A percentile compares a stretch with the other conserved stretches of the same genome.
phyloP scores from a whole-genome alignment of 306 rosid species.

The Casuarina glauca region DNA sequence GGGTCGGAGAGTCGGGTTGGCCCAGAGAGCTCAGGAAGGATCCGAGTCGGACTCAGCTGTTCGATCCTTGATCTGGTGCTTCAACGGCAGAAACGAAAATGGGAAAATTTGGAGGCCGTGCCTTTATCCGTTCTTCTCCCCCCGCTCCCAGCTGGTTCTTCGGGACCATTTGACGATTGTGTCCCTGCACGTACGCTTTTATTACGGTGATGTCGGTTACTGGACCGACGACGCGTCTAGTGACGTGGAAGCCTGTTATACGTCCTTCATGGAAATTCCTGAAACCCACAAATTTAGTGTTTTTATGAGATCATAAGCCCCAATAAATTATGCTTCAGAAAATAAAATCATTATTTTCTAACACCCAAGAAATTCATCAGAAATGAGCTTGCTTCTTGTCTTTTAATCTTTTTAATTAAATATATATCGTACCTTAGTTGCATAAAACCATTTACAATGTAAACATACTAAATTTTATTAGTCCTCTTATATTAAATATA shows the following conservation, averaged over 20 bases:
- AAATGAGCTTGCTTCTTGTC: too few species aligned
- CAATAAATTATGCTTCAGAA: too few species aligned
- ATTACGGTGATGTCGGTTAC: conserved; percentile 31
- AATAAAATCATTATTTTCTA: too few species aligned
- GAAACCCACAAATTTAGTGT: too few species aligned
- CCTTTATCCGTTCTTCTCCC: neutral
- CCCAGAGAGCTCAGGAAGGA: conserved; percentile 30
- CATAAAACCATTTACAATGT: too few species aligned
- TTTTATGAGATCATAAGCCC: too few species aligned
- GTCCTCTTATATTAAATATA: too few species aligned
- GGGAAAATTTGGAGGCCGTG: neutral
- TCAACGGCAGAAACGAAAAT: neutral
- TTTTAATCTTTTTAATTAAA: too few species aligned
- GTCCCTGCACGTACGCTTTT: conserved; percentile 19
- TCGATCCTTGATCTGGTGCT: conserved; percentile 5
- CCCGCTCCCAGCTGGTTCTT: conserved; percentile 38
- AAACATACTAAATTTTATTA: too few species aligned
- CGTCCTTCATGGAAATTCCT: neutral
- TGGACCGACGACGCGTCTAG: neutral
- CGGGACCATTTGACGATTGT: conserved; percentile 20
- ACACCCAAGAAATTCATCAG: too few species aligned
- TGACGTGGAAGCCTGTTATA: conserved; percentile 35
- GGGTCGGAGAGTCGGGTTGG: conserved; percentile 40
- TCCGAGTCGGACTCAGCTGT: conserved; percentile 22
- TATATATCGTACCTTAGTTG: too few species aligned